phyloP scores from a whole-genome alignment of 2,329 filamentous ascomycete species.

The Botrytis pseudocinerea region DNA sequence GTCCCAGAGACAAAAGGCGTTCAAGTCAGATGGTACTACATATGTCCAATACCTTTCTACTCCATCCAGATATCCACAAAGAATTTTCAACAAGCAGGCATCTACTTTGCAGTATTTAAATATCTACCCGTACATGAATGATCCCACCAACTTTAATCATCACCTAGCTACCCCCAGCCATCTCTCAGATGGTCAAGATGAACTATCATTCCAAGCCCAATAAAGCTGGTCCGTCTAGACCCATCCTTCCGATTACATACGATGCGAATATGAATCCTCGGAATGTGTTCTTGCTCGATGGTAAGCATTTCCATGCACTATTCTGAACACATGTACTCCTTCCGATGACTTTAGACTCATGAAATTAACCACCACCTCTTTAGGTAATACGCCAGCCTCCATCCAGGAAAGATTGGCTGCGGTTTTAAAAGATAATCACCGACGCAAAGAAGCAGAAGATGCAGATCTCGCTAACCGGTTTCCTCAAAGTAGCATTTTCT shows the following conservation, averaged over 20 bases:
- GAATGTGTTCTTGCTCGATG: background rate
- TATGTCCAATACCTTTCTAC: background rate
- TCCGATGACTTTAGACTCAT: too few species aligned
- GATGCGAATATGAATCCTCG: background rate
- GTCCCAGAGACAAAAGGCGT: background rate
- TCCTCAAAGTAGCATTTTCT: accelerated
- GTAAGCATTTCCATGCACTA: background rate
- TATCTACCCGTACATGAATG: accelerated
- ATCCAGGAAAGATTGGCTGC: background rate
- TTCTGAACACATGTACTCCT: accelerated
- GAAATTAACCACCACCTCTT: background rate
- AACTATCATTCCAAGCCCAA: background rate
- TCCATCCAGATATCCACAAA: background rate
- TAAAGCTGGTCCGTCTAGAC: too few species aligned
- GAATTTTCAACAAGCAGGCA: background rate
- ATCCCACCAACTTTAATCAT: too few species aligned
- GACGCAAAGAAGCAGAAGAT: background rate
- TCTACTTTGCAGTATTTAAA: background rate
- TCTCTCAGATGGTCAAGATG: too few species aligned
- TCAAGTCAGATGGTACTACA: background rate
- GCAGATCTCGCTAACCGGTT: too few species aligned
- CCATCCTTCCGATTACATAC: too few species aligned
- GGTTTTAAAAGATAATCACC: background rate
- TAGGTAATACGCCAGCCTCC: background rate
- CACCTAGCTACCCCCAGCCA: accelerated